Base-by-base conservation (phyloP, 768 basidiomycete genomes). In the Leccinum incarnatum region DNA sequence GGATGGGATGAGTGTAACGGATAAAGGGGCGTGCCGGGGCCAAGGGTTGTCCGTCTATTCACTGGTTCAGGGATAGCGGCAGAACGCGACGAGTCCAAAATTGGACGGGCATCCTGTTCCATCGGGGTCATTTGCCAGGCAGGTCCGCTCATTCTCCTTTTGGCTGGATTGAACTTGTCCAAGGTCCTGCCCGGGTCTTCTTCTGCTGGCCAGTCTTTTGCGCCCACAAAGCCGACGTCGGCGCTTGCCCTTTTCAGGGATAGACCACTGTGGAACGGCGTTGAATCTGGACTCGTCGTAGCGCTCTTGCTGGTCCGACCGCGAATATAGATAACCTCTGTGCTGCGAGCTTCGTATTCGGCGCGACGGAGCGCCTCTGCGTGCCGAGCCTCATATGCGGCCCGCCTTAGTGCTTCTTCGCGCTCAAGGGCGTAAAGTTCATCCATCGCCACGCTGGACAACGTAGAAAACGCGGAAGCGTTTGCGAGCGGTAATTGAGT, bases 341-440 rank as follows among this genome's bases (percentile, higher is more conserved):
- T 76, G 62, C 77, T 81, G 56, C 79, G 70, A 48, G 78, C 74
- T 66, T 85, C 83, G 65, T 81, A 86, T 66, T 87, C 85, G 5
- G 86, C 86, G 46, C 86, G 77, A 25, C 86, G 78, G 55, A 84
- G 79, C 12, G 81, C 82, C 55, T 88, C 88, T 17, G 89, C 86
- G 67, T 87, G 89, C 10, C 84, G 79, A 10, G 86, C 82, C 70
- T 94, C 91, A 74, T 88, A 96, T 69, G 93, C 89, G n/a, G 91
- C 93, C 36, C 93, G 80, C 19, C 93, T 81, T 32, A 86, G 72
- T 3, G 92, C 88, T 72, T 97, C 95, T 59, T 87, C 82, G 40
- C 87, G 87, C 70, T 98, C 95, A 30, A 98, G 85, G 64, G 88
- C 86, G 66, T 91, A 88, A 8, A 98, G 81, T 69, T 97, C 93